phyloP scores from a whole-genome alignment of 176 grass and related monocot species.

The Cocos nucifera region DNA sequence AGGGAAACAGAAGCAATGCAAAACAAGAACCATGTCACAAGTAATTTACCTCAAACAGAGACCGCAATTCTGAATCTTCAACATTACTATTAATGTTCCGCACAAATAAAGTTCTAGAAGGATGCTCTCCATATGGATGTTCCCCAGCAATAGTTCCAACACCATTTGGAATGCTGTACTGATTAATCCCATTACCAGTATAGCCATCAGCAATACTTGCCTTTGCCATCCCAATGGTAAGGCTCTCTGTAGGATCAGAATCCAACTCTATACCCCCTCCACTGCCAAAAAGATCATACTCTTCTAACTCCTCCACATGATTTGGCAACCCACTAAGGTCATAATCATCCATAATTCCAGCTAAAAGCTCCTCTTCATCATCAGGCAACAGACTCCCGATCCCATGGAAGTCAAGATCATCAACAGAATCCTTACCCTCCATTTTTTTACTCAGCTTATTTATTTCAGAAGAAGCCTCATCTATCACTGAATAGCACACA shows the following conservation, averaged over 20 bases:
- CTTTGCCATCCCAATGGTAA: constrained; percentile 49
- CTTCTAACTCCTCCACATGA: constrained; percentile 51
- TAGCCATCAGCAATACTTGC: constrained; percentile 44
- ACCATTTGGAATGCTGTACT: constrained; percentile 47
- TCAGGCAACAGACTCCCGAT: constrained; percentile 56
- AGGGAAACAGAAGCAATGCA: too few relatives aligned
- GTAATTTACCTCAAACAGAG: constrained; percentile 87
- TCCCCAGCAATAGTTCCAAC: constrained; percentile 61
- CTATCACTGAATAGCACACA: constrained; percentile 30
- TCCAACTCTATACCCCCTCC: constrained; percentile 90
- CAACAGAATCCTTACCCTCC: constrained; percentile 40
- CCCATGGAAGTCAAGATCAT: constrained; percentile 55
- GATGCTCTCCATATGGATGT: constrained; percentile 91
- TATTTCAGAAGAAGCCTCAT: constrained; percentile 28
- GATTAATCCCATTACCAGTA: constrained; percentile 48
- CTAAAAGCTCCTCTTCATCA: constrained; percentile 68
- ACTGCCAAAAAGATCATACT: constrained; percentile 81
- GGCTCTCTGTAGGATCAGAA: constrained; percentile 47
- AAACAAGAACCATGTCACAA: background rate
- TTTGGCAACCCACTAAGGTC: constrained; percentile 29
- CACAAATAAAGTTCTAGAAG: constrained; percentile 94
- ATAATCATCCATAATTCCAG: constrained; percentile 48
- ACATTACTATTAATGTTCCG: constrained; percentile 99
- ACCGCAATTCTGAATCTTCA: constrained; percentile 68
- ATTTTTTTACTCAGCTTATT: constrained; percentile 29